Evolutionary conservation across 768 basidiomycete genomes (phyloP).

Genomic region (Pholiota microspora): DNA sequence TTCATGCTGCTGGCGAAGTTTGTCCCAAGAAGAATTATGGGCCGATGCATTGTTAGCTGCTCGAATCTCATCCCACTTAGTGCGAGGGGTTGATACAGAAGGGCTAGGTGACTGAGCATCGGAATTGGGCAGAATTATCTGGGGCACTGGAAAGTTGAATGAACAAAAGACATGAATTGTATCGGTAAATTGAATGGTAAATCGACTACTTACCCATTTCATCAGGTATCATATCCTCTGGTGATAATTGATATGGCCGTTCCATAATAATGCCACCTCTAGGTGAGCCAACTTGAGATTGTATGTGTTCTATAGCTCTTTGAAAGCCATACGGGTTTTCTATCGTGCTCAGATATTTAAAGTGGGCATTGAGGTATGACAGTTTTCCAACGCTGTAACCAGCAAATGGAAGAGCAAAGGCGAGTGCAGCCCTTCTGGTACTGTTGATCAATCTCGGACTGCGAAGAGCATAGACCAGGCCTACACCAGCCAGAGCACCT

Average conservation of each 20-base stretch:
- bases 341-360: constrained; percentile 34
- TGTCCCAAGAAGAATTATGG: constrained; percentile 63
- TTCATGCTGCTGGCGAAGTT: constrained; percentile 58
- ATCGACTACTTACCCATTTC: constrained; percentile 6
- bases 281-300: constrained; percentile 38
- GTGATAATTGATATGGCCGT: constrained; percentile 18
- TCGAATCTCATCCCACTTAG: constrained; percentile 69
- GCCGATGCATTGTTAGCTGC: constrained; percentile 42
- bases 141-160: constrained; percentile 6
- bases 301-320: constrained; percentile 40
- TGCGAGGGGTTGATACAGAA: constrained; percentile 21
- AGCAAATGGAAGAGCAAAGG: constrained; percentile 21
- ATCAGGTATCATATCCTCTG: constrained; percentile 11
- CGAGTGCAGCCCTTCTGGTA: constrained; percentile 12
- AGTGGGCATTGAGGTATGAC: constrained; percentile 27
- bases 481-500: constrained; percentile 5
- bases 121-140: constrained; percentile 11
- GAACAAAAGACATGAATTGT: neutral
- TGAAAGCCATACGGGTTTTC: constrained; percentile 39
- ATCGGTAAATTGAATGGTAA: neutral
- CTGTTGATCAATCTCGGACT: constrained; percentile 20
- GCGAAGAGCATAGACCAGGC: constrained; percentile 15
- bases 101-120: constrained; percentile 2
- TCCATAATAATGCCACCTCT: constrained; percentile 26
- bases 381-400: constrained; percentile 32